A percentile compares a stretch with the other conserved stretches of the same genome.
These are phyloP conservation scores for Jamesozyma spencerorum DNA, from an alignment of 805 yeast genomes.

Conservation along the genomic window DNA sequence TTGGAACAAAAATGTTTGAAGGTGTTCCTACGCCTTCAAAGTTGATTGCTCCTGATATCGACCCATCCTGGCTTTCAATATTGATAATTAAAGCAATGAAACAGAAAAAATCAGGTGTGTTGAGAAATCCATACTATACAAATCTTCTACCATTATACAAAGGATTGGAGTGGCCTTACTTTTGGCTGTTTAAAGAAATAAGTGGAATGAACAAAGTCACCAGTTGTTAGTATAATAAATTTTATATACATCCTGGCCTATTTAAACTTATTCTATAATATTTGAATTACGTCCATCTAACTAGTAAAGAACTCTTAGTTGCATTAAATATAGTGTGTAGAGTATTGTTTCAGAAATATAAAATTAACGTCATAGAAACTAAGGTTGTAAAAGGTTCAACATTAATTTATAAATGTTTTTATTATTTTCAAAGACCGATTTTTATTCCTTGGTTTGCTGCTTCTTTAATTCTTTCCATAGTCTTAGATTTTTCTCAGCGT, in stretches of 20 bases:
- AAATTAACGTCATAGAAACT: too few species aligned
- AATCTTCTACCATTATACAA: constrained; percentile 63
- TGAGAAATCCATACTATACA: constrained; percentile 70
- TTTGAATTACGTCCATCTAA: too few species aligned
- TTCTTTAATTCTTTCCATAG: constrained; percentile 23
- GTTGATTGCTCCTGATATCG: constrained; percentile 73
- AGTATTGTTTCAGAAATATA: too few species aligned
- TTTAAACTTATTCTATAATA: too few species aligned
- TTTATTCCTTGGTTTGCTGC: constrained; percentile 3
- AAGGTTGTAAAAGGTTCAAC: too few species aligned
- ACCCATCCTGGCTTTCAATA: constrained; percentile 56
- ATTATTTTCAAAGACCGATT: too few species aligned
- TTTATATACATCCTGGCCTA: too few species aligned
- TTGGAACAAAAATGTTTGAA: constrained; percentile 64
- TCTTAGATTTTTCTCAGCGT: constrained; percentile 23
- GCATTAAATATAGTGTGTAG: too few species aligned
- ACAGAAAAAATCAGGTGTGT: constrained; percentile 56
- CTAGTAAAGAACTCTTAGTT: too few species aligned
- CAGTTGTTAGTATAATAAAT: not conserved
- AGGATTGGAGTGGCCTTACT: constrained; percentile 57
- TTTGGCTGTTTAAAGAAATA: constrained; percentile 32
- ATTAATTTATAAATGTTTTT: too few species aligned
- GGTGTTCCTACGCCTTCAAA: constrained; percentile 67
- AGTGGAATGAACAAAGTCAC: constrained; percentile 54
- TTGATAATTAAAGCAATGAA: constrained; percentile 47